A percentile compares a stretch with the other conserved stretches of the same genome.
Evolutionary conservation across 805 yeast species (phyloP).

Genomic region (Pichia paraexigua): DNA sequence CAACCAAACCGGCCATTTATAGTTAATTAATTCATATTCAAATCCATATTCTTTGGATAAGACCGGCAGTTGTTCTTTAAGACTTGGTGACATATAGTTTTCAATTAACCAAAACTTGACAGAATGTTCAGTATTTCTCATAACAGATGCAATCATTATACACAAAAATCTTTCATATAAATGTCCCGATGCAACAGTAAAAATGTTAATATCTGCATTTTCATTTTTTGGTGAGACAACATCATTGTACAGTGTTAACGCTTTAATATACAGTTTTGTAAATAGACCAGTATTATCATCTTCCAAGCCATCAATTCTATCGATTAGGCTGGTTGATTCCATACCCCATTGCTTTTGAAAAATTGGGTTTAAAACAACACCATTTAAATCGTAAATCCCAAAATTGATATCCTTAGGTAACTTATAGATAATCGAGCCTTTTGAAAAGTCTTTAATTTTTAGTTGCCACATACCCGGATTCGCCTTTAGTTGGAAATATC

Average conservation of each 20-base stretch:
- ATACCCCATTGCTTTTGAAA: conserved; percentile 24
- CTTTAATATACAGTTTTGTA: background rate
- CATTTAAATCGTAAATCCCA: conserved; percentile 36
- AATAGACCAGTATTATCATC: conserved; percentile 5
- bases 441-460: conserved; percentile 33
- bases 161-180: conserved; percentile 64
- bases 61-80: conserved; percentile 51
- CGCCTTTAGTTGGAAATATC: conserved; percentile 74
- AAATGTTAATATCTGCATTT: conserved; percentile 66
- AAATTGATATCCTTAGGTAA: conserved; percentile 19
- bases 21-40: conserved; percentile 69
- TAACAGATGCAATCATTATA: conserved; percentile 76
- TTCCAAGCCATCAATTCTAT: background rate
- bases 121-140: conserved; percentile 51
- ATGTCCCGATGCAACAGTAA: conserved; percentile 78
- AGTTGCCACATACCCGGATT: conserved; percentile 65
- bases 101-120: conserved; percentile 85
- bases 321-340: conserved; percentile 3
- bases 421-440: conserved; percentile 35
- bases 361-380: conserved; percentile 38
- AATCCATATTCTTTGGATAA: conserved; percentile 54
- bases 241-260: background rate
- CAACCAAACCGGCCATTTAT: conserved; percentile 91
- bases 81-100: conserved; percentile 65
- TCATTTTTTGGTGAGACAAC: conserved; percentile 5